phyloP scores from a whole-genome alignment of 2,329 filamentous ascomycete genomes.

The Leptographium radiaticola region DNA sequence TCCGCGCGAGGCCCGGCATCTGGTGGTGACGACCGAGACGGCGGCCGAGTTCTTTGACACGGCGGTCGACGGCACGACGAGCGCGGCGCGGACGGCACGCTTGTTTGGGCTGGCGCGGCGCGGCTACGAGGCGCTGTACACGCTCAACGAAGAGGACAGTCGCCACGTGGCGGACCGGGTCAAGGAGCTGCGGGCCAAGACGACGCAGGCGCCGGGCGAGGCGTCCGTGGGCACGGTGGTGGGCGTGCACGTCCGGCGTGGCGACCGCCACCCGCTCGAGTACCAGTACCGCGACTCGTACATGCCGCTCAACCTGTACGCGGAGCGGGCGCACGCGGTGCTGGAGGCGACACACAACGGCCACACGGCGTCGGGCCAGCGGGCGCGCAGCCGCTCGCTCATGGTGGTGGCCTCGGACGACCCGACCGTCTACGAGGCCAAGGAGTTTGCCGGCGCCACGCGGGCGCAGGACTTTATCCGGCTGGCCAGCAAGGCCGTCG shows the following conservation, averaged over 20 bases:
- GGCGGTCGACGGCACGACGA: conserved; percentile 26
- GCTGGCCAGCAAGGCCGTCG: conserved; percentile 49
- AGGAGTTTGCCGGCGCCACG: conserved; percentile 42
- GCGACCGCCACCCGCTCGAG: conserved; percentile 66
- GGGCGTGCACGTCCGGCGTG: conserved; percentile 68
- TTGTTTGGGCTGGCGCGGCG: conserved; percentile 55
- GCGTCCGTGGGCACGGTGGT: conserved; percentile 36
- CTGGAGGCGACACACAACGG: conserved; percentile 30
- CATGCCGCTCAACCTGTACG: conserved; percentile 59
- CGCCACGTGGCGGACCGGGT: conserved; percentile 50
- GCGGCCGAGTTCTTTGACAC: conserved; percentile 50
- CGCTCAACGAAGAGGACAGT: conserved; percentile 51
- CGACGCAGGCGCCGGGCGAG: conserved; percentile 13
- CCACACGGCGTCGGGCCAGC: conserved; percentile 18
- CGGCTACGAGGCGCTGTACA: conserved; percentile 65
- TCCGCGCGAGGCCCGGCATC: conserved; percentile 60
- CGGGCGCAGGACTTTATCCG: conserved; percentile 66
- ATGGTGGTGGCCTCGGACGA: conserved; percentile 68
- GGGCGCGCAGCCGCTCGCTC: conserved; percentile 30
- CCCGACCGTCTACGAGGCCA: conserved; percentile 55
- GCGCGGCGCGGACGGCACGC: conserved; percentile 27
- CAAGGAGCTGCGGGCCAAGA: conserved; percentile 37
- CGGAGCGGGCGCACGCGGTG: conserved; percentile 42
- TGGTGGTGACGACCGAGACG: conserved; percentile 61
- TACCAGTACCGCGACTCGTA: conserved; percentile 67